Conservation (phyloP, 2,329 filamentous ascomycete genomes). For the Microcera coccophila region DNA sequence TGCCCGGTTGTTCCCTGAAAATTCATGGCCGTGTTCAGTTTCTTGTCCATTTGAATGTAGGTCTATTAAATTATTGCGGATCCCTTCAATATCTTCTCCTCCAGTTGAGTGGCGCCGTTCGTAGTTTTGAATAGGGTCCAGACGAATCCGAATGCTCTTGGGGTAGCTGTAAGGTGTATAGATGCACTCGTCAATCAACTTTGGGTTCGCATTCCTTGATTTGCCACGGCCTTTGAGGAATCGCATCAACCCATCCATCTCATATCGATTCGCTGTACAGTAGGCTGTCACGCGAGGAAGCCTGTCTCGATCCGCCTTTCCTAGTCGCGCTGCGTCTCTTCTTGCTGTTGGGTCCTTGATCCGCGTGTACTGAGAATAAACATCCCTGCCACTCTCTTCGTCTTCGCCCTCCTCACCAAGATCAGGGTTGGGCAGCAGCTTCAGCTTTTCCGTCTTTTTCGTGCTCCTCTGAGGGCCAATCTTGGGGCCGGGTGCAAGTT, state of each 20-base stretch:
- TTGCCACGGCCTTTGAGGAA: conserved; percentile 84
- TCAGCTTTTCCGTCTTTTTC: conserved; percentile 93
- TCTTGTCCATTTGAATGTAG: conserved; percentile 42
- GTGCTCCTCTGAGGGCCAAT: conserved; percentile 93
- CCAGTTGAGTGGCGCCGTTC: conserved; percentile 75
- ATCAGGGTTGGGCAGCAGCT: conserved; percentile 89
- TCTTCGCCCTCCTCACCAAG: conserved; percentile 71
- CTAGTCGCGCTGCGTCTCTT: conserved; percentile 84
- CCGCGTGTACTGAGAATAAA: conserved; percentile 95
- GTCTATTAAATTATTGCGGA: conserved; percentile 60
- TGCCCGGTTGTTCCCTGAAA: conserved; percentile 21
- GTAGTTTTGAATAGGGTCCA: conserved; percentile 42
- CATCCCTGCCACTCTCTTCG: conserved; percentile 88
- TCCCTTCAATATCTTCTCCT: conserved; percentile 49
- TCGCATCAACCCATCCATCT: conserved; percentile 82
- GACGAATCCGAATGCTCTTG: conserved; percentile 32
- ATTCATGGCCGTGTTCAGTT: conserved; percentile 30
- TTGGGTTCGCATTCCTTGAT: conserved; percentile 75
- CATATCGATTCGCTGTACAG: conserved; percentile 88
- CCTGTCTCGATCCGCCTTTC: conserved; percentile 85
- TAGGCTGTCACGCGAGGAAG: conserved; percentile 93
- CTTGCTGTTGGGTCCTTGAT: conserved; percentile 96
- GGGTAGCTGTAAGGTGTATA: conserved; percentile 90
- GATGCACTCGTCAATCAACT: conserved; percentile 95
- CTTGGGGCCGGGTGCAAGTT: conserved; percentile 52